Base-by-base conservation (phyloP, 2,329 filamentous ascomycete species). In the Talaromyces islandicus region DNA sequence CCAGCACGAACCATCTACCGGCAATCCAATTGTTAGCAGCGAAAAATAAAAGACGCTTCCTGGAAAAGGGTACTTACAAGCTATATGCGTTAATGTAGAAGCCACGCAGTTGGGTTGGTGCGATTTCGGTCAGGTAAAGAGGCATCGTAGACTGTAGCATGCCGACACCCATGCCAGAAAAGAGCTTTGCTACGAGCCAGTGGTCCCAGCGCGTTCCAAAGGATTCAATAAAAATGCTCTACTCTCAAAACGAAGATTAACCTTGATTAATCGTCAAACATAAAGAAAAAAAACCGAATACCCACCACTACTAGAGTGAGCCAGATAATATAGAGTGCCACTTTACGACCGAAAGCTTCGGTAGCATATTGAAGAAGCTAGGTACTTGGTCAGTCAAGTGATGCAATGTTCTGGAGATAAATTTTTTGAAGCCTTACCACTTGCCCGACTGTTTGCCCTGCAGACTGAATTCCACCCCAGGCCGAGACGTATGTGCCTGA, bases 81-180 rank as follows among this genome's bases (percentile, higher is more conserved):
- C 68, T 76, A 60, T 79, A 78, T 7, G 70, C 68, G 62, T 78
- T 77, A 35, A 79, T 70, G 32, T 67, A 68, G 41, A 74, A 71
- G 21, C 78, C 78, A 19, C 76, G 69, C 1, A 78, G 68, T 7
- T 75, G 73, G 0, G 74, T 73, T 0, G 78, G 77, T 0, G 77
- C 73, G 0, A 75, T 67, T 60, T 80, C 77, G 2, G 76, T 70
- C 5, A 80, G 69, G 59, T 78, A 80, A 0, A 75, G 69, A 0
- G 76, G 76, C 32, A 79, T 60, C 0, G 77, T 78, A 7, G 73
- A 71, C 58, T 78, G 76, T 3, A 80, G 65, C 64, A 75, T 75
- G 3, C 77, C 77, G 0, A 78, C 74, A 3, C 75, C 78, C 59
- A 78, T 73, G 12, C 77, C 78, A 2, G 69, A 69, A 52, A 70